These are phyloP conservation scores for Colletotrichum brevisporum DNA, from an alignment of 2,329 filamentous ascomycete species.

Conservation along the genomic window DNA sequence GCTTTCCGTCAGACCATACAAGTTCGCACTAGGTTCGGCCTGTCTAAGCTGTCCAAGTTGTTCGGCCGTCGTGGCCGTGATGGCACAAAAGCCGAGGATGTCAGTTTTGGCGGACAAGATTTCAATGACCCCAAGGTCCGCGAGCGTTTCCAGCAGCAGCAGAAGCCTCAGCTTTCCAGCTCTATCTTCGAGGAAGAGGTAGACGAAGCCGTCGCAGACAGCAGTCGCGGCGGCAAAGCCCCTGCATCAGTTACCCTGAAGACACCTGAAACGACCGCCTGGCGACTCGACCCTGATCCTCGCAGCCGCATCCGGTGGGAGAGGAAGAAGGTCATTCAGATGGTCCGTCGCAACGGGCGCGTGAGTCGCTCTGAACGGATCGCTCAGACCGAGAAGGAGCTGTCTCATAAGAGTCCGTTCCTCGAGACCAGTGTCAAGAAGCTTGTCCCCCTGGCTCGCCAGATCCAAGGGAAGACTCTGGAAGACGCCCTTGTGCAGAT, in stretches of 20 bases:
- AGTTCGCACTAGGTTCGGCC: conserved; percentile 60
- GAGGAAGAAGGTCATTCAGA: conserved; percentile 85
- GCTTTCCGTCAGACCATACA: conserved; percentile 47
- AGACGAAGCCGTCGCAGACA: conserved; percentile 55
- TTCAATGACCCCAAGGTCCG: conserved; percentile 60
- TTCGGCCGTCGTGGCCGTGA: conserved; percentile 48
- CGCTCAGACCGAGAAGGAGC: conserved; percentile 72
- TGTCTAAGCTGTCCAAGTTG: conserved; percentile 53
- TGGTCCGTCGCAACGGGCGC: conserved; percentile 77
- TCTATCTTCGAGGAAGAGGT: conserved; percentile 76
- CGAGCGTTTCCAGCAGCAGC: conserved; percentile 54
- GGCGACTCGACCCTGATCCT: conserved; percentile 82
- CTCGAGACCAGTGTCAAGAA: conserved; percentile 94
- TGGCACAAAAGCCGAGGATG: conserved; percentile 12
- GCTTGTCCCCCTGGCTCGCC: conserved; percentile 84
- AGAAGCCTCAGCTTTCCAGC: conserved; percentile 60
- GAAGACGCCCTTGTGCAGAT: conserved; percentile 96
- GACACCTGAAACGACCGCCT: conserved; percentile 67
- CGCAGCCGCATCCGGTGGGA: conserved; percentile 80
- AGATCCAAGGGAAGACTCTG: conserved; percentile 93
- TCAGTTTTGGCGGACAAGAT: conserved; percentile 50
- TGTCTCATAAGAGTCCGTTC: conserved; percentile 73
- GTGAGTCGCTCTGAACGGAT: conserved; percentile 77
- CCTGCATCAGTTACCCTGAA: conserved; percentile 53
- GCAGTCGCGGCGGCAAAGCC: conserved; percentile 42